Evolutionary conservation across 768 basidiomycete genomes (phyloP), one percentile per base, ranked within the genome.

Genomic region (Hypsizygus marmoreus): DNA sequence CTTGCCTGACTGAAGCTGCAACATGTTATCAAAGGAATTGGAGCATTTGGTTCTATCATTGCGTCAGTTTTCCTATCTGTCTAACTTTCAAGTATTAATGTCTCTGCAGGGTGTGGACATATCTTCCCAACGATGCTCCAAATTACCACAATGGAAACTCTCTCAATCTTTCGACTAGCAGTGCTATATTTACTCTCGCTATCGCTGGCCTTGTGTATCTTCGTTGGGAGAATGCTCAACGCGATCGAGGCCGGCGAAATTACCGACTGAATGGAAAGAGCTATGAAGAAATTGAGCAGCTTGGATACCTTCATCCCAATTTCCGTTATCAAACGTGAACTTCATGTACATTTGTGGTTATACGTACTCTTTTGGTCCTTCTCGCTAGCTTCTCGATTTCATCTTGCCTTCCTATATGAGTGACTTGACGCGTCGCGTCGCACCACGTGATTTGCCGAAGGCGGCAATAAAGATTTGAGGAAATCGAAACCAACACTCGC

Each of bases 131-230:
- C 11, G 76, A 77, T 47, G 68, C 73, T 1, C 76, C 74, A 4
- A 62, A 76, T 45, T 77, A 64, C 46, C 74, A 70, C 54, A 69
- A 71, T 32, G 76, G 75, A n/a, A 76, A 75, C 55, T 61, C 66
- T 1, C 62, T 76, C 26, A 76, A 76, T 48, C 66, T 77, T 4
- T 70, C 65, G 4, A 67, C 73, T 3, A 66, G 60, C 26, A 57
- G 60, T 19, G 54, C 61, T 0, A 60, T 66, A 19, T 68, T 61
- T 22, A 33, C 72, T 0, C 55, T 74, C 0, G 60, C 63, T 6
- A 41, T 67, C 19, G 6, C 67, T 10, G 63, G 56, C 10, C 59
- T 61, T 19, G 1, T 70, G 1, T 76, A 74, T 44, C 61, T 77
- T 28, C 63, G 59, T 4, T 58, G 58, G 60, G 75, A 77, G 51